phyloP scores from a whole-genome alignment of 257 asterid species.

The Marsdenia floribunda region DNA sequence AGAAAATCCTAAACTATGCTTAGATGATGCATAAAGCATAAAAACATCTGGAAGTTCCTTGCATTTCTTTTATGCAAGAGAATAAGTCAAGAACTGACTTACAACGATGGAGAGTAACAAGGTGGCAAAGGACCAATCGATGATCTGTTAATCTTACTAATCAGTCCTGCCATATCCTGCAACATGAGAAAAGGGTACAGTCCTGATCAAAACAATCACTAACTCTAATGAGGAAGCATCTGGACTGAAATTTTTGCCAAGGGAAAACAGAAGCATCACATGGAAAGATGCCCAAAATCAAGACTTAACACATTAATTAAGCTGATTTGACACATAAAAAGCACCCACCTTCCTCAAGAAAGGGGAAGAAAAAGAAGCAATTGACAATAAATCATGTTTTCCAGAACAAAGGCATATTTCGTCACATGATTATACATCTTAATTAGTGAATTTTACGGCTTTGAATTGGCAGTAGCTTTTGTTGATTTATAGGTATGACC shows the following conservation, averaged over 20 bases:
- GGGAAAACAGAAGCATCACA: neutral
- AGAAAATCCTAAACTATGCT: neutral
- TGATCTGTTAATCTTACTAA: conserved; percentile 93
- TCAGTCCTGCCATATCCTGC: conserved; percentile 98
- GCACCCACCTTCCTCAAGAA: neutral
- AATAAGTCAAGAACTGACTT: conserved; percentile 32
- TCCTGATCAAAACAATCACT: neutral
- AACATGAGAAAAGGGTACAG: conserved; percentile 20
- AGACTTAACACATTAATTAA: neutral
- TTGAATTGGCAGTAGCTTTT: neutral
- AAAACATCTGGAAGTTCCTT: neutral
- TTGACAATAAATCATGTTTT: neutral
- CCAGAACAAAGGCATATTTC: neutral
- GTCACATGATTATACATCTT: neutral
- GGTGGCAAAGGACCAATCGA: conserved; percentile 97
- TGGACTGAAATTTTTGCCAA: neutral
- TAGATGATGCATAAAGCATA: neutral
- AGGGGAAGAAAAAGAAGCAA: neutral
- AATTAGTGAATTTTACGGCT: neutral
- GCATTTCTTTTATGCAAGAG: neutral
- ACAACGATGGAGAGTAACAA: conserved; percentile 91
- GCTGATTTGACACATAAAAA: neutral
- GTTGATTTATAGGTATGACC: neutral
- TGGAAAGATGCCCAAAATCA: neutral
- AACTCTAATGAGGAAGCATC: neutral